Evolutionary conservation across 2,329 filamentous ascomycete genomes (phyloP), one percentile per base, ranked within the genome.

Genomic region (Phialophora tarda): DNA sequence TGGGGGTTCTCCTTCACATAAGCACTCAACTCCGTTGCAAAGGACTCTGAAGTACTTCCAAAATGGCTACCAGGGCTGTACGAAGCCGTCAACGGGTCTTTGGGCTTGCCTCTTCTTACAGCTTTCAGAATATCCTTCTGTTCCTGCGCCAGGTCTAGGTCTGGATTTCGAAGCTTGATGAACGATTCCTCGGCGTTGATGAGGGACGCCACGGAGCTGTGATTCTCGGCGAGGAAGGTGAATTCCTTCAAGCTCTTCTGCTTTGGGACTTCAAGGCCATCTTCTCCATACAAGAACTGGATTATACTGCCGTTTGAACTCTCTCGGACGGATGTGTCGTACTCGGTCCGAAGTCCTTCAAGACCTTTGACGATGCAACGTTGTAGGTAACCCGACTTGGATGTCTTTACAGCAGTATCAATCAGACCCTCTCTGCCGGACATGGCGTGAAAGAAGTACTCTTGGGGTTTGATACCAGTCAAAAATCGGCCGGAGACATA

Each of bases 391-490:
- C 95, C 96, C 30, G 95, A 98, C 75, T 95, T 90, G 10, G 94
- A 96, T 1, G 95, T 99, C 82, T 99, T 99, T 78, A 99, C 95
- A 70, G 95, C 95, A 23, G 95, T 99, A 85, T 99, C 95, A 76
- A 99, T 99, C 71, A 99, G 83, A 83, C 95, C 95, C 84, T 99
- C 96, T 81, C 95, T 88, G 73, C 96, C 96, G 75, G 94, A 95
- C 96, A 99, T 99, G 79, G 96, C 93, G 86, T 99, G 95, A 83
- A 99, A 99, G 78, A 94, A 99, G 78, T 97, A 99, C 77, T 99
- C 96, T 75, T 99, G 95, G 4, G 95, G 95, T 62, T 94, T 89
- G 68, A 99, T 95, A 67, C 95, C 95, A 26, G 96, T 99, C 84
- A 99, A 90, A 86, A 99, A 99, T 77, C 95, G 92, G 75, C 96